phyloP scores from a whole-genome alignment of 2,329 filamentous ascomycete genomes.

The Dactylellina parvicollis region DNA sequence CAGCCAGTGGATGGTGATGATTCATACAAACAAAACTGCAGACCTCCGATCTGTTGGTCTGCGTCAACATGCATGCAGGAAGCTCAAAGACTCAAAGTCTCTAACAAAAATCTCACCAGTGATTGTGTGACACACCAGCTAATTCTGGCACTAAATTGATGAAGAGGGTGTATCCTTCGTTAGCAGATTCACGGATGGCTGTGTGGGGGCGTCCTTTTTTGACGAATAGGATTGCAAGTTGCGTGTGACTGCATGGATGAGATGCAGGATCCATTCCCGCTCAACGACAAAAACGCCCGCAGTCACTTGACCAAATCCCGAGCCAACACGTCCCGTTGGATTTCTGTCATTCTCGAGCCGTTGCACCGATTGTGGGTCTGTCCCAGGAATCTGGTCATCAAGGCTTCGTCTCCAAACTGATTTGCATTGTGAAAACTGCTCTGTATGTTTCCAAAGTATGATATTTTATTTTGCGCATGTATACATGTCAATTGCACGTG shows the following conservation, averaged over 20 bases:
- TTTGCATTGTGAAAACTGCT: neutral
- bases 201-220: conserved; percentile 34
- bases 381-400: neutral
- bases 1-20: conserved; percentile 14
- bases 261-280: conserved; percentile 37
- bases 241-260: conserved; percentile 27
- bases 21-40: conserved; percentile 28
- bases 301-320: conserved; percentile 51
- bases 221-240: conserved; percentile 33
- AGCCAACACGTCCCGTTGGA: conserved; percentile 41
- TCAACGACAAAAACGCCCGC: neutral
- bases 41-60: conserved; percentile 3
- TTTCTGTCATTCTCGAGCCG: neutral
- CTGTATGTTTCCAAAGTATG: too few species aligned
- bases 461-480: neutral
- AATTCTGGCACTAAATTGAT: too few species aligned
- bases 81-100: conserved; percentile 6
- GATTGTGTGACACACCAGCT: conserved; percentile 31
- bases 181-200: conserved; percentile 8
- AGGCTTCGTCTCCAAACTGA: neutral
- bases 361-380: neutral
- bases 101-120: conserved; percentile 31
- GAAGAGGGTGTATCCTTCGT: conserved; percentile 45
- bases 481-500: neutral
- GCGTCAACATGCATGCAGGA: conserved; percentile 46